phyloP scores from a whole-genome alignment of 2,329 filamentous ascomycete genomes.

The Paraphoma sp. region DNA sequence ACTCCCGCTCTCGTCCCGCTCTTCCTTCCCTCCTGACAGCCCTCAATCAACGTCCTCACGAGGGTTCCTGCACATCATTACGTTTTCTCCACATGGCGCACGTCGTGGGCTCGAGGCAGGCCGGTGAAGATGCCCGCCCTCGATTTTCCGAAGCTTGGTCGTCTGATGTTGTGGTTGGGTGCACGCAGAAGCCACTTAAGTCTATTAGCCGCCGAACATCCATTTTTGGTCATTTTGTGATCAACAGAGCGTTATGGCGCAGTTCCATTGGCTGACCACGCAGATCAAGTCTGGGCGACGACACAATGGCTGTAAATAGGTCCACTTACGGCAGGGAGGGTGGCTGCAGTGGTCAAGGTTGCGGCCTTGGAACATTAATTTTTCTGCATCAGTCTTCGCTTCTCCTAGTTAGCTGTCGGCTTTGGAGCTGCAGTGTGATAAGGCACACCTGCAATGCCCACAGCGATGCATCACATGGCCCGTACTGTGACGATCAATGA shows the following conservation, averaged over 20 bases:
- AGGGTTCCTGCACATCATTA: slow-evolving; percentile 34
- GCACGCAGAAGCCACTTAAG: slow-evolving; percentile 32
- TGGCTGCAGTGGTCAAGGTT: slow-evolving; percentile 19
- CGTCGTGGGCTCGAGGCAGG: slow-evolving; percentile 8
- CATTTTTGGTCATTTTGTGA: slow-evolving; percentile 39
- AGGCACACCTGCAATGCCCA: slow-evolving; percentile 31
- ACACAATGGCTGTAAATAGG: slow-evolving; percentile 43
- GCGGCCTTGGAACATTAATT: slow-evolving; percentile 18
- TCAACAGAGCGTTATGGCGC: slow-evolving; percentile 12
- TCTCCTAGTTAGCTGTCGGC: slow-evolving; percentile 15
- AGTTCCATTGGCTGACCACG: slow-evolving; percentile 24
- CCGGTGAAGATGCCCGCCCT: slow-evolving; percentile 17
- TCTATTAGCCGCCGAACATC: slow-evolving; percentile 43
- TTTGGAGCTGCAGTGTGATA: slow-evolving; percentile 41
- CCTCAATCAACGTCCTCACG: slow-evolving; percentile 13
- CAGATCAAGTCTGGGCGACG: slow-evolving; percentile 15
- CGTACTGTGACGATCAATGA: slow-evolving; percentile 7
- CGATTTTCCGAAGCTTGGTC: slow-evolving; percentile 11
- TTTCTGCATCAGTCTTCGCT: slow-evolving; percentile 23
- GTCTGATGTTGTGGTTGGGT: slow-evolving; percentile 31
- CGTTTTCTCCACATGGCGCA: slow-evolving; percentile 27
- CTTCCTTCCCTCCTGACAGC: slow-evolving; percentile 18
- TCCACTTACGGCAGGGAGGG: slow-evolving; percentile 32
- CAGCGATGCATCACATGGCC: slow-evolving; percentile 37
- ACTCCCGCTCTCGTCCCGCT: slow-evolving; percentile 17